These are phyloP conservation scores for Penicillium crustosum DNA, from an alignment of 2,329 filamentous ascomycete species.

Conservation along the genomic window DNA sequence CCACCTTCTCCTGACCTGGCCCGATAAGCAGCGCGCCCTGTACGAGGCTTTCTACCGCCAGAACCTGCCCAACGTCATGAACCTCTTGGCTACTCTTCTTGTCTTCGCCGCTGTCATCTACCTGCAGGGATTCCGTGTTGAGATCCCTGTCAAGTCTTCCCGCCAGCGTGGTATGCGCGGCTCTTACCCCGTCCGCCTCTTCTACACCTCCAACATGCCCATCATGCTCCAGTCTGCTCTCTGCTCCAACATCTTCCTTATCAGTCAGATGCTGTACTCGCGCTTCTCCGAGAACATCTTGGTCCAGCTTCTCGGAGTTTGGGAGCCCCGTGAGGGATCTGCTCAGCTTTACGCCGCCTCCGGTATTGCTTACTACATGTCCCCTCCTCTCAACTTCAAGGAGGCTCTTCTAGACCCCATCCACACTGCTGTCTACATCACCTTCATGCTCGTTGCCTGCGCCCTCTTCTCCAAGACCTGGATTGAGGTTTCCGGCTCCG, in stretches of 20 bases:
- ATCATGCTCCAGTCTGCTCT: slow-evolving; percentile 99
- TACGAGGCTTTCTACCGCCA: slow-evolving; percentile 99
- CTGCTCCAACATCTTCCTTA: slow-evolving; percentile 98
- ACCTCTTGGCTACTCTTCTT: slow-evolving; percentile 85
- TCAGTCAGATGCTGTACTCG: slow-evolving; percentile 99
- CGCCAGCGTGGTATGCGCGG: slow-evolving; percentile 98
- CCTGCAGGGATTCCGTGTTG: slow-evolving; percentile 97
- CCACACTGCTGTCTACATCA: slow-evolving; percentile 91
- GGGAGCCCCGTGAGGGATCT: slow-evolving; percentile 93
- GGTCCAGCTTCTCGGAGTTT: slow-evolving; percentile 94
- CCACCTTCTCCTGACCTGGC: slow-evolving; percentile 97
- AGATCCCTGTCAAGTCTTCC: slow-evolving; percentile 99
- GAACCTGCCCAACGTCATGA: slow-evolving; percentile 99
- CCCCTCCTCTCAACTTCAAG: slow-evolving; percentile 93
- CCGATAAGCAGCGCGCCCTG: slow-evolving; percentile 97
- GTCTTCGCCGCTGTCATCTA: slow-evolving; percentile 99
- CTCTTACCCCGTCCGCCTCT: slow-evolving; percentile 96
- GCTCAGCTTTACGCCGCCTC: slow-evolving; percentile 92
- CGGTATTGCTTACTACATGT: slow-evolving; percentile 99
- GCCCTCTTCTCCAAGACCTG: slow-evolving; percentile 99
- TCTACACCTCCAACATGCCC: slow-evolving; percentile 99
- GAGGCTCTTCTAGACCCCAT: slow-evolving; percentile 96
- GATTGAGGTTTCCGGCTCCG: slow-evolving; percentile 98
- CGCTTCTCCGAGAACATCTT: slow-evolving; percentile 99
- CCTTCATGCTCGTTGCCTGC: slow-evolving; percentile 97